These are phyloP conservation scores for Mycocentrospora acerina DNA, from an alignment of 2,329 filamentous ascomycete genomes.

Conservation along the genomic window DNA sequence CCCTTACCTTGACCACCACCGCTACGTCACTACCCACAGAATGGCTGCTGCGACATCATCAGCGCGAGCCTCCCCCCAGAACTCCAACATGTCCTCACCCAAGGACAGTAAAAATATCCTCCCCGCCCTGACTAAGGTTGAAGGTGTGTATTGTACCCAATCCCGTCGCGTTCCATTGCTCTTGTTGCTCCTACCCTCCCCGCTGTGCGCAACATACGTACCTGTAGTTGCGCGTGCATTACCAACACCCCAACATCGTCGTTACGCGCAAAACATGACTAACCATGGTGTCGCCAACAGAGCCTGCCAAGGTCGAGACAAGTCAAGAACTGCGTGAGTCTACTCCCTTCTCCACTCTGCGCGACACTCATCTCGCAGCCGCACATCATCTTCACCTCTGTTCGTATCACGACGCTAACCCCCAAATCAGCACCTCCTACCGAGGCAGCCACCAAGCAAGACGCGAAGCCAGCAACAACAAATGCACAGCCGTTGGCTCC, in stretches of 20 bases:
- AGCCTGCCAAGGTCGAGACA: conserved; percentile 28
- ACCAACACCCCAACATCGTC: conserved; percentile 9
- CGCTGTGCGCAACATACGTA: not conserved
- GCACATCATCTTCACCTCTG: not conserved
- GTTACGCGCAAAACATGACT: conserved; percentile 16
- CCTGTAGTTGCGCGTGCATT: conserved; percentile 14
- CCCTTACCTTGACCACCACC: conserved; percentile 23
- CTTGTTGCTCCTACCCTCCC: not conserved
- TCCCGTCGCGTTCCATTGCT: conserved; percentile 2
- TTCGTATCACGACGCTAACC: conserved; percentile 21
- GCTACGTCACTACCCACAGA: conserved; percentile 40
- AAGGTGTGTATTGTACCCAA: conserved; percentile 33
- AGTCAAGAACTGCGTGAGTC: conserved; percentile 29
- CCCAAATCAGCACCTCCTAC: conserved; percentile 17
- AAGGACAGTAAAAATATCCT: conserved; percentile 40
- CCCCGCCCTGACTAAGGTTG: conserved; percentile 31
- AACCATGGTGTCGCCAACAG: conserved; percentile 20
- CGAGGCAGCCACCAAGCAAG: conserved; percentile 20
- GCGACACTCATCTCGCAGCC: not conserved
- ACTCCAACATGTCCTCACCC: conserved; percentile 43
- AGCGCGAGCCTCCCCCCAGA: conserved; percentile 37
- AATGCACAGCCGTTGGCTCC: conserved; percentile 53
- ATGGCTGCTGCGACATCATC: conserved; percentile 41
- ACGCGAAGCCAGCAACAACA: conserved; percentile 42
- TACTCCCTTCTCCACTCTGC: conserved; percentile 1